Evolutionary conservation across 768 basidiomycete genomes (phyloP), one percentile per base, ranked within the genome.

Genomic region (Exidia glandulosa): DNA sequence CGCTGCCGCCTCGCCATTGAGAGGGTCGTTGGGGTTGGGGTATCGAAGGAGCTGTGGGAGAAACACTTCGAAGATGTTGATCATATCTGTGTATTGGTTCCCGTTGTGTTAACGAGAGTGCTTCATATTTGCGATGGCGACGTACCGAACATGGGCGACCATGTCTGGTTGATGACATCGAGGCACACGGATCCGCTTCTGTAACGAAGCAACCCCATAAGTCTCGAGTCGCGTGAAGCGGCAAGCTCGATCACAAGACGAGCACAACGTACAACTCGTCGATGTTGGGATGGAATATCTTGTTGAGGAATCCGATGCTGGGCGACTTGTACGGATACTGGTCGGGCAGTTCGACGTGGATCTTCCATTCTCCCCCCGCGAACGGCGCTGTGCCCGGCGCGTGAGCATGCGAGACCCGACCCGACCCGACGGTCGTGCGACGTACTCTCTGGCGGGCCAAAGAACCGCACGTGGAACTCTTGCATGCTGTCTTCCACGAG

Each of bases 121-220:
- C 23, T 31, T 19, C 14, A 61, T 12, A 19, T 12, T n/a, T 34
- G 29, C 3, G 57, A 32, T 33, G 54, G 56, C 56, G 34, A 77
- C 87, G 70, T 70, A 94, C 94, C 94, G 70, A 96, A 99, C 96
- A 99, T 98, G 2, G 96, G 96, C 45, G 96, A 98, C 96, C 96
- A 99, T 16, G 95, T 96, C 76, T 97, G 94, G 71, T 97, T 97
- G 72, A 97, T 97, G 45, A 97, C 96, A 73, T 98, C 96, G 63
- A 99, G 77, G 73, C 96, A 99, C 57, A 99, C 95, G 4, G 94
- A 97, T 47, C 95, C 95, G 69, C 94, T 96, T 69, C 94, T 95
- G 70, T 32, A 62, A 41, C 57, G 54, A 59, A 3, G 57, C 59
- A 57, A 50, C 14, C 19, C 50, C 16, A 45, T 23, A 19, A 23